Evolutionary conservation across 2,329 filamentous ascomycete species (phyloP).

Genomic region (Clonostachys solani): DNA sequence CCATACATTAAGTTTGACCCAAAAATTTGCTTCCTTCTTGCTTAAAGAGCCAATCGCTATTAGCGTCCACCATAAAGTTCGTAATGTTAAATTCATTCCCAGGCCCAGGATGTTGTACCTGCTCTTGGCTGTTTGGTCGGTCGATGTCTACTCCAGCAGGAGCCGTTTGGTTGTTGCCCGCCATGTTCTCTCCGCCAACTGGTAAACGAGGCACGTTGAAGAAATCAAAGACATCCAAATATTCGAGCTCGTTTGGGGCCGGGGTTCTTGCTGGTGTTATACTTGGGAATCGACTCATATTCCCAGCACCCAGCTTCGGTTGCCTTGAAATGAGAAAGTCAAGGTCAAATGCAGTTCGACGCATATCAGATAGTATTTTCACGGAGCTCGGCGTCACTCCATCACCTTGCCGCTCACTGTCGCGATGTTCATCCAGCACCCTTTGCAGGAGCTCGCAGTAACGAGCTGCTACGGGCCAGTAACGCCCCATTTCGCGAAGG

Average conservation of each 20-base stretch:
- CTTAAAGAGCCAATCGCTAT: constrained; percentile 71
- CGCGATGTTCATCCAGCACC: constrained; percentile 81
- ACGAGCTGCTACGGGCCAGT: constrained; percentile 81
- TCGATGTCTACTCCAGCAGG: constrained; percentile 16
- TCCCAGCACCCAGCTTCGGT: constrained; percentile 44
- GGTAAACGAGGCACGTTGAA: constrained; percentile 83
- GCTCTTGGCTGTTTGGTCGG: constrained; percentile 17
- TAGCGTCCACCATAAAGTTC: constrained; percentile 72
- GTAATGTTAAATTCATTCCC: constrained; percentile 71
- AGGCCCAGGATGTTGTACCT: constrained; percentile 17
- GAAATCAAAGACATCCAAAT: constrained; percentile 89
- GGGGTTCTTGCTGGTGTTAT: constrained; percentile 63
- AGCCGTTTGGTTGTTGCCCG: constrained; percentile 8
- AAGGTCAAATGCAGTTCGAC: constrained; percentile 82
- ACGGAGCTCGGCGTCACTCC: constrained; percentile 78
- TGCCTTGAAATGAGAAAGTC: constrained; percentile 87
- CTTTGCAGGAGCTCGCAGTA: constrained; percentile 77
- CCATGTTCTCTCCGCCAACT: constrained; percentile 31
- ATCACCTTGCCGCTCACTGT: constrained; percentile 71
- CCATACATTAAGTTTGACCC: background rate
- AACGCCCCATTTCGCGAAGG: constrained; percentile 72
- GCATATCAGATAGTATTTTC: constrained; percentile 86
- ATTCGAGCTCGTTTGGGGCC: constrained; percentile 79
- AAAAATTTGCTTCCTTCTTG: constrained; percentile 2
- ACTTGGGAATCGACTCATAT: constrained; percentile 41